Evolutionary conservation across 2,329 filamentous ascomycete species (phyloP), one percentile per base, ranked within the genome.

Genomic region (Camptophora hylomeconis): DNA sequence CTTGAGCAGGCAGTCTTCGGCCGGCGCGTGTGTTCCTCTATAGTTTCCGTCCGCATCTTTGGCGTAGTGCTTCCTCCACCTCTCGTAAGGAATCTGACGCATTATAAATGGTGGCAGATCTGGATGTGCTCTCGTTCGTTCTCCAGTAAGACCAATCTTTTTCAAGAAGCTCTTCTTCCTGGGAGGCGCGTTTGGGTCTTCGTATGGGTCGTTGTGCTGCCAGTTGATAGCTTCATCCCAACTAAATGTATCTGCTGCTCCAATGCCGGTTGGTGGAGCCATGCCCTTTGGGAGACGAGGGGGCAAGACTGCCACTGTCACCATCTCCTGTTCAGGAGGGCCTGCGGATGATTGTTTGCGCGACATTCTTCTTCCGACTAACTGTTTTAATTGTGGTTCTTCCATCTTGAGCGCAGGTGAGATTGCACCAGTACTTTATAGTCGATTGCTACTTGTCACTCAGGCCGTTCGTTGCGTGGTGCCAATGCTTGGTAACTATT

Each of bases 21-120:
- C 38, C 1, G 38, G 38, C 8, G 38, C 38, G 28, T 37, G 36
- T 9, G 36, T 39, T 14, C 38, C 38, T 20, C 26, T 22, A 24
- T 41, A 41, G 17, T 33, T 36, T 8, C 38, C 38, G 10, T 41
- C 35, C 18, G 33, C 34, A 32, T 41, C 38, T 25, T 41, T 41
- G 11, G 38, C 38, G 20, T 41, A 41, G 24, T 41, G 38, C 25
- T 39, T 41, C n/a, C 38, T 28, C 38, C 36, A 41, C 5, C 22
- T 30, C n/a, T 39, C 36, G 16, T 41, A 41, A 7, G 38, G 38
- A 10, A 41, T 29, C 27, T 41, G 30, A n/a, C 36, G 33, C 24
- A 41, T 30, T 9, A 33, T 23, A 19, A 41, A 41, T 2, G 36
- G 36, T 15, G 38, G 38, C 11, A 34, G 18, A 14, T 38, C 29